Conservation (phyloP, 1,284 basidiomycete species). For the Athelia psychrophila region DNA sequence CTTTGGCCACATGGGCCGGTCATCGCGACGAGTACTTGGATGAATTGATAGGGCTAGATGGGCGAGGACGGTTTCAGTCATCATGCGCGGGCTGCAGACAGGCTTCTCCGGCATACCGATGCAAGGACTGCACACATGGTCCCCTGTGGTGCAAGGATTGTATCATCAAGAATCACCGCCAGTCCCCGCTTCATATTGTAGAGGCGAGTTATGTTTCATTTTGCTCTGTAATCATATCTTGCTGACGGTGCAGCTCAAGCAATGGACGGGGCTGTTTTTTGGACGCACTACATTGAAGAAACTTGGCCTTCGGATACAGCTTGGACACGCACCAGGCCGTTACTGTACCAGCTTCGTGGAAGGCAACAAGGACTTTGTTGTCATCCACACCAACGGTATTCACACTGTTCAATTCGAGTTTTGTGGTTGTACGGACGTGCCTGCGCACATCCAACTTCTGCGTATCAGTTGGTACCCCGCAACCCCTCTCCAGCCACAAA, state of each 20-base stretch:
- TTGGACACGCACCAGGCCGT: background rate
- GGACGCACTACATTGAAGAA: background rate
- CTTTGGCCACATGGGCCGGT: background rate
- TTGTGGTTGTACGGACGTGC: slow-evolving; percentile 12
- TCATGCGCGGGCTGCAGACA: background rate
- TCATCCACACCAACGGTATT: slow-evolving; percentile 1
- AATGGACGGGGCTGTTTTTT: background rate
- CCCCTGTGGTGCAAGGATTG: background rate
- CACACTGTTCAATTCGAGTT: slow-evolving; percentile 11
- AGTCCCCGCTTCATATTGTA: background rate
- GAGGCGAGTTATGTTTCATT: background rate
- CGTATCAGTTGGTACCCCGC: slow-evolving; percentile 17
- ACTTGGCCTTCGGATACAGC: background rate
- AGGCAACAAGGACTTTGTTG: background rate
- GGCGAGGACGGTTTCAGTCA: background rate
- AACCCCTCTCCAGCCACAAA: slow-evolving; percentile 13
- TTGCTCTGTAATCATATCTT: background rate
- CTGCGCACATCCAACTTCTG: slow-evolving; percentile 12
- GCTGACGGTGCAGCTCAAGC: background rate
- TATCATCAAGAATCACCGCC: background rate
- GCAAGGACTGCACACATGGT: background rate
- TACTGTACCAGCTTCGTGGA: background rate
- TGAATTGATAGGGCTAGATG: background rate
- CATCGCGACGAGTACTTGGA: slow-evolving; percentile 1
- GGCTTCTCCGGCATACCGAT: background rate